A percentile compares a stretch with the other conserved stretches of the same genome.
phyloP scores from a whole-genome alignment of 352 stramenopile genomes.

The Phytopythium delawarense region DNA sequence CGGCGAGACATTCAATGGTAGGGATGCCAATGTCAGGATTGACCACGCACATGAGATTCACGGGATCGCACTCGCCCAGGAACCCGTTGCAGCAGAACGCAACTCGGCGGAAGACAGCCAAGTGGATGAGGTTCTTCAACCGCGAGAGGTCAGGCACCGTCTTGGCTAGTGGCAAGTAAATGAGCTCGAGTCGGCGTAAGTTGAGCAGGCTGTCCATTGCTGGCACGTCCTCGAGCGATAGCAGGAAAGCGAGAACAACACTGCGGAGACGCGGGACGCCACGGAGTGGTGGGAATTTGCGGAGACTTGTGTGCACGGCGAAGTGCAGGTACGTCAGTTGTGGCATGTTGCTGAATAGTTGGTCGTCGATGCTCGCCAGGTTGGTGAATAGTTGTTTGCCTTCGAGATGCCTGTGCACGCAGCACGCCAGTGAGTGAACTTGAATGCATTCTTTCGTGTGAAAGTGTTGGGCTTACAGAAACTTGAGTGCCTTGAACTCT shows the following conservation, averaged over 20 bases:
- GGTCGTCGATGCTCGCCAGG: conserved; percentile 14
- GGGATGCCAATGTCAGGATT: conserved; percentile 9
- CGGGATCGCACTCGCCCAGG: conserved; percentile 23
- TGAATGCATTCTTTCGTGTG: neutral
- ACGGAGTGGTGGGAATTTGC: conserved; percentile 20
- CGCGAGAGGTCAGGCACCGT: conserved; percentile 18
- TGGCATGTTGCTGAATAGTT: conserved; percentile 30
- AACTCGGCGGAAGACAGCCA: conserved; percentile 15
- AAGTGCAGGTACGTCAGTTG: conserved; percentile 32
- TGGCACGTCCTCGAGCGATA: conserved; percentile 16
- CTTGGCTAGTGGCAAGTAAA: conserved; percentile 10
- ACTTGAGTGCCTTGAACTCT: conserved; percentile 27
- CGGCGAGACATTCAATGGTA: conserved; percentile 10
- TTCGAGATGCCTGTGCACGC: conserved; percentile 7
- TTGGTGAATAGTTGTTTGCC: conserved; percentile 17
- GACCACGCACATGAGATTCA: conserved; percentile 9
- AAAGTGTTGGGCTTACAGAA: conserved; percentile 18
- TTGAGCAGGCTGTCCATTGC: conserved; percentile 12
- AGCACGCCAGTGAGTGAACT: neutral
- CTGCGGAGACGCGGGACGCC: conserved; percentile 24
- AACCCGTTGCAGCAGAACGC: conserved; percentile 33
- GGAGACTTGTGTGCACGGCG: conserved; percentile 13
- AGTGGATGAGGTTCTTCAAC: conserved; percentile 12
- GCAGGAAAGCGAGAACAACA: conserved; percentile 22
- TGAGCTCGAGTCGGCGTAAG: conserved; percentile 21